Percentiles rank a stretch among this genome's conserved stretches.
Evolutionary conservation across 1,284 basidiomycete species (phyloP).

Genomic region (Albatrellus sp.): DNA sequence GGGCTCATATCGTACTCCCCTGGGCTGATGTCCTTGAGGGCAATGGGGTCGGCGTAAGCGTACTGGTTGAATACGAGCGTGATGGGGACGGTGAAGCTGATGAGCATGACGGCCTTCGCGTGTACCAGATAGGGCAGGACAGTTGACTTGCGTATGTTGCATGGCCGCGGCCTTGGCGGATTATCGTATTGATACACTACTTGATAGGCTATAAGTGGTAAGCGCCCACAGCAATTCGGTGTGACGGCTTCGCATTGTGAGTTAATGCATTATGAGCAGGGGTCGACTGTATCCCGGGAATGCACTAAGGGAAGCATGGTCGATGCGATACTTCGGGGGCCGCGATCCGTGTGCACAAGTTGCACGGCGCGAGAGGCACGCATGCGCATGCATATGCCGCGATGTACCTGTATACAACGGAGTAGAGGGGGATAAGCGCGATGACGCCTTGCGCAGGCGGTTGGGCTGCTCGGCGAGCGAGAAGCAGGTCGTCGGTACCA

Average conservation of each 20-base stretch:
- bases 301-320: too few species aligned
- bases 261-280: background rate
- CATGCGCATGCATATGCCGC: too few species aligned
- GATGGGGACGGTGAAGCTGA: constrained; percentile 53
- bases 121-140: constrained; percentile 57
- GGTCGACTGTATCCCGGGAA: background rate
- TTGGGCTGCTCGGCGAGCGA: constrained; percentile 39
- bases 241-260: background rate
- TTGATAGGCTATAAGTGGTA: constrained; percentile 62
- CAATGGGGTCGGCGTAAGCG: constrained; percentile 71
- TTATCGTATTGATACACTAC: constrained; percentile 72
- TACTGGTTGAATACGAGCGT: constrained; percentile 74
- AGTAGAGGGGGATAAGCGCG: constrained; percentile 69
- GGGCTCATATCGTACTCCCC: too few species aligned
- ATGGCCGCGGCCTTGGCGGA: too few species aligned
- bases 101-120: constrained; percentile 68
- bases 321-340: too few species aligned
- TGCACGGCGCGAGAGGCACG: too few species aligned
- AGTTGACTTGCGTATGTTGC: too few species aligned
- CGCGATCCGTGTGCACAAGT: too few species aligned
- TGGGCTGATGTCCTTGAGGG: constrained; percentile 35
- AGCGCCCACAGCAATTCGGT: constrained; percentile 43
- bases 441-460: constrained; percentile 52
- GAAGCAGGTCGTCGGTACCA: constrained; percentile 62
- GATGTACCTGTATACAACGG: constrained; percentile 51